Evolutionary conservation across 1,284 basidiomycete species (phyloP).

Genomic region (Cutaneotrichosporon sp.): DNA sequence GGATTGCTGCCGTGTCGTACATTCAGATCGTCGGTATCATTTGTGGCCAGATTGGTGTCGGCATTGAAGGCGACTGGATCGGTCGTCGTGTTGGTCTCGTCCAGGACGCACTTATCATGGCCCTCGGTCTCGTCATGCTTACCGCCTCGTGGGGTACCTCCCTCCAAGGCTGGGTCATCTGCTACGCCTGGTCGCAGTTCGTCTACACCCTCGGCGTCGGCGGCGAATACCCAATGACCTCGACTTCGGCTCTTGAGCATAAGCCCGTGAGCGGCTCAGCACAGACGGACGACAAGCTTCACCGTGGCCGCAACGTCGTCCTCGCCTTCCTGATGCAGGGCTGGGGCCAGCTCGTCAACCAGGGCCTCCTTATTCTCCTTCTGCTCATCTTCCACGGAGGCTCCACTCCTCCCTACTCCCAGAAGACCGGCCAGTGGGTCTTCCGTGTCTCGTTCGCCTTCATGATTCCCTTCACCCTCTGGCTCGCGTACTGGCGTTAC

Average conservation of each 20-base stretch:
- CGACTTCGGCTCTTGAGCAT: slow-evolving; percentile 53
- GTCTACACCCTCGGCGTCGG: slow-evolving; percentile 54
- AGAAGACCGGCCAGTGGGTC: slow-evolving; percentile 53
- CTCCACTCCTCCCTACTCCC: slow-evolving; percentile 44
- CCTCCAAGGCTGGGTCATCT: slow-evolving; percentile 56
- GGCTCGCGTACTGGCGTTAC: slow-evolving; percentile 55
- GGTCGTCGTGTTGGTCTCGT: slow-evolving; percentile 53
- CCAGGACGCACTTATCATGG: slow-evolving; percentile 49
- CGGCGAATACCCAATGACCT: slow-evolving; percentile 57
- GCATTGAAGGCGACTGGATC: slow-evolving; percentile 57
- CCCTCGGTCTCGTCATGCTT: slow-evolving; percentile 54
- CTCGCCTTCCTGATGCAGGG: slow-evolving; percentile 55
- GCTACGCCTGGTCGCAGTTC: slow-evolving; percentile 52
- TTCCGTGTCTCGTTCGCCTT: slow-evolving; percentile 56
- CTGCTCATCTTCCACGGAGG: slow-evolving; percentile 54
- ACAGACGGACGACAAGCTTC: slow-evolving; percentile 53
- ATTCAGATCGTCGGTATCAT: slow-evolving; percentile 52
- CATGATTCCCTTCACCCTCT: slow-evolving; percentile 53
- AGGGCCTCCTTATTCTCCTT: slow-evolving; percentile 52
- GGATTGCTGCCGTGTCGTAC: slow-evolving; percentile 49
- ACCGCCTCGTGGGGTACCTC: slow-evolving; percentile 54
- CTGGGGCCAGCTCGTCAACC: slow-evolving; percentile 56
- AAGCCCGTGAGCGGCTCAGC: slow-evolving; percentile 41
- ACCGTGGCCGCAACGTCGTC: slow-evolving; percentile 55
- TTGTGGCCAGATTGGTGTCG: slow-evolving; percentile 54